A percentile compares a stretch with the other conserved stretches of the same genome.
These are phyloP conservation scores for Pisolithus sp. DNA, from an alignment of 768 basidiomycete species.

Conservation along the genomic window DNA sequence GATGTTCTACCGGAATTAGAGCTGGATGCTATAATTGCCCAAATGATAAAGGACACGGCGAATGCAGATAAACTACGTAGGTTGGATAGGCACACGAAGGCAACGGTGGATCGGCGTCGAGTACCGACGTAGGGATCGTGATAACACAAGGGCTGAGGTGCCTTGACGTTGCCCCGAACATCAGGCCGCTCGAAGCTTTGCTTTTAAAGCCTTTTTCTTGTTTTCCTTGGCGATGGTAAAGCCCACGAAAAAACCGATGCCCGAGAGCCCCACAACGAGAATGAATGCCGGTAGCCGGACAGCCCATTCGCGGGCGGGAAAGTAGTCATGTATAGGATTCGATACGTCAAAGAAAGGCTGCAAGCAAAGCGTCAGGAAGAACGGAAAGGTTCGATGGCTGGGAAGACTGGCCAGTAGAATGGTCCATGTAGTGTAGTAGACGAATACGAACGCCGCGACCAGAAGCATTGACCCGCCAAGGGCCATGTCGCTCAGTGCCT, in stretches of 20 bases:
- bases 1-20: slow-evolving; percentile 45
- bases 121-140: slow-evolving; percentile 3
- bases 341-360: slow-evolving; percentile 78
- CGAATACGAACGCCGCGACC: slow-evolving; percentile 67
- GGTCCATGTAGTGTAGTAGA: slow-evolving; percentile 91
- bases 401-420: slow-evolving; percentile 63
- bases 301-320: slow-evolving; percentile 91
- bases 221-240: slow-evolving; percentile 71
- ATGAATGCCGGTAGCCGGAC: slow-evolving; percentile 80
- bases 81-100: slow-evolving; percentile 35
- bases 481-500: slow-evolving; percentile 79
- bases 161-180: not conserved
- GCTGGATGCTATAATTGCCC: slow-evolving; percentile 44
- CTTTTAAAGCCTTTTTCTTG: slow-evolving; percentile 56
- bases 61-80: slow-evolving; percentile 66
- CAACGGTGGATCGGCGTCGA: slow-evolving; percentile 11
- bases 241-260: slow-evolving; percentile 76
- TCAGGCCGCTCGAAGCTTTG: slow-evolving; percentile 57
- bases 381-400: not conserved
- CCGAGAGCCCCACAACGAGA: slow-evolving; percentile 73
- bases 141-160: slow-evolving; percentile 8
- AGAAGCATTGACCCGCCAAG: slow-evolving; percentile 78
- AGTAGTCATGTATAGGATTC: slow-evolving; percentile 69
- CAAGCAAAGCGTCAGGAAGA: slow-evolving; percentile 7
- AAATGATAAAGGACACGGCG: slow-evolving; percentile 55